phyloP scores from a whole-genome alignment of 306 rosid genomes.

The Delonix regia region DNA sequence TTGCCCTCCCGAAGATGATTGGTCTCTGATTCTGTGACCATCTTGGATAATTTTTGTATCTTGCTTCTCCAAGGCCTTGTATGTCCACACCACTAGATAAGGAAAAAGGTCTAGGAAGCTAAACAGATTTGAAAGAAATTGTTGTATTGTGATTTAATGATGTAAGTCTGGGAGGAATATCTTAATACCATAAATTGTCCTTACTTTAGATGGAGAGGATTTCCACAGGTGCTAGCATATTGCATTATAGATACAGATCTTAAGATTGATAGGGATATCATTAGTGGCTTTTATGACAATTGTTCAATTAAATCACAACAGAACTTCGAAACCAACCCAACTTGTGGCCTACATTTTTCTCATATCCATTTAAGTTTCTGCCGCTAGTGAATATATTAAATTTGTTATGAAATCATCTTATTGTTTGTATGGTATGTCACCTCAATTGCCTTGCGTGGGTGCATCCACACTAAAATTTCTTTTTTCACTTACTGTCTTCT shows the following conservation, averaged over 20 bases:
- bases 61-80: conserved; percentile 7
- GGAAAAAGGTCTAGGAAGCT: neutral
- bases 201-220: neutral
- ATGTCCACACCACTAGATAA: neutral
- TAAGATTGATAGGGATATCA: conserved; percentile 8
- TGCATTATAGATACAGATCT: conserved; percentile 5
- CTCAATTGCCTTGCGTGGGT: neutral
- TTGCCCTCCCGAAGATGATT: conserved; percentile 6
- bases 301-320: conserved; percentile 4
- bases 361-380: neutral
- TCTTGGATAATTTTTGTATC: conserved; percentile 12
- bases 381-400: neutral
- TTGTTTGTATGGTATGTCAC: neutral
- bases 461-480: neutral
- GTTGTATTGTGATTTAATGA: neutral
- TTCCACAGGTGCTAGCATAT: conserved; percentile 8
- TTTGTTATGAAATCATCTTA: neutral
- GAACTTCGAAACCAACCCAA: neutral
- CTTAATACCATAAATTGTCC: neutral
- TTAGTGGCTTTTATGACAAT: neutral
- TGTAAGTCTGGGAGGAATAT: neutral
- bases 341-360: conserved; percentile 10
- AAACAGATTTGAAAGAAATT: neutral
- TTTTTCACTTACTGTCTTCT: conserved; percentile 2
- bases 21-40: conserved; percentile 12